phyloP scores from a whole-genome alignment of 345 rosid species.

The Nephelium lappaceum region DNA sequence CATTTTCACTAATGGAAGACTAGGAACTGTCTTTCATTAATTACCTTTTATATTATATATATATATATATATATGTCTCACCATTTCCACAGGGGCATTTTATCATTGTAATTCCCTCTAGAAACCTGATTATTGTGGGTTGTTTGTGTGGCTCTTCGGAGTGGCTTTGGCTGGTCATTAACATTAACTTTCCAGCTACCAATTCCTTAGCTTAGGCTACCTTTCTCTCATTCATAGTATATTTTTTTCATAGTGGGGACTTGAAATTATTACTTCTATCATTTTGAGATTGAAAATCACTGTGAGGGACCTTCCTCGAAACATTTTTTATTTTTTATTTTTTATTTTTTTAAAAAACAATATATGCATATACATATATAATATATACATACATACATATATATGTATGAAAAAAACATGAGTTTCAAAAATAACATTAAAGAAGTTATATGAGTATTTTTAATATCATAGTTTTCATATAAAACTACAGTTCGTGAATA shows the following conservation, averaged over 20 bases:
- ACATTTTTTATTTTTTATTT: too few species aligned
- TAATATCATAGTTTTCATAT: too few species aligned
- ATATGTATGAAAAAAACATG: too few species aligned
- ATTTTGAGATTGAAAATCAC: constrained; percentile 50
- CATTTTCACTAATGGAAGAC: constrained; percentile 34
- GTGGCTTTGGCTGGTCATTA: constrained; percentile 16
- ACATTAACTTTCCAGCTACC: background rate
- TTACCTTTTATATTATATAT: too few species aligned
- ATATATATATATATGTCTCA: constrained; percentile 7
- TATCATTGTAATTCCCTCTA: constrained; percentile 20
- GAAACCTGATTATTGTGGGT: background rate
- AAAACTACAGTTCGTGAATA: too few species aligned
- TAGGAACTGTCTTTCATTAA: background rate
- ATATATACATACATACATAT: too few species aligned
- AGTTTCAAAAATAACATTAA: too few species aligned
- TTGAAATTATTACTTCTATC: constrained; percentile 53
- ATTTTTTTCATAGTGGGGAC: constrained; percentile 22
- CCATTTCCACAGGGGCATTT: constrained; percentile 24
- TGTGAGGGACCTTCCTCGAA: constrained; percentile 13
- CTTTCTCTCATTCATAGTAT: background rate
- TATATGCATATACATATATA: too few species aligned
- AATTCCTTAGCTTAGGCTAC: background rate
- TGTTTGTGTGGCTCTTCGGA: constrained; percentile 15
- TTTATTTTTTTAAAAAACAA: too few species aligned
- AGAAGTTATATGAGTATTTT: too few species aligned